These are phyloP conservation scores for Cyclocybe aegerita DNA, from an alignment of 768 basidiomycete genomes.

Conservation along the genomic window DNA sequence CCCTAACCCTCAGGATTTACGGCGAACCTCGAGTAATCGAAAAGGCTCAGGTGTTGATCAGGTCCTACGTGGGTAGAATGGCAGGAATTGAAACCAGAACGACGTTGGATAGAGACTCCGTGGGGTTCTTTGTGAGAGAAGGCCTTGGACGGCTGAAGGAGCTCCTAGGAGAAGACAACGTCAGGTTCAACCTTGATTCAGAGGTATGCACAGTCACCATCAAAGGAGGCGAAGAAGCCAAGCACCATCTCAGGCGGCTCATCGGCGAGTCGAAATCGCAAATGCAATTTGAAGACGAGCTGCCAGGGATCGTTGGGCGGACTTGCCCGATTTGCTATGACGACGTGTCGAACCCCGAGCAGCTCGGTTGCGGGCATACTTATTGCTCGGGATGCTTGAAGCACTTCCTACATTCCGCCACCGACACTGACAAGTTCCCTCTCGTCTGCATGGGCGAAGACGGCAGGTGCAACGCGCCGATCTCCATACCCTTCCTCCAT, in stretches of 20 bases:
- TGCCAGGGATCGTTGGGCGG: constrained; percentile 7
- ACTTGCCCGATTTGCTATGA: constrained; percentile 59
- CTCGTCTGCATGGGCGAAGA: constrained; percentile 63
- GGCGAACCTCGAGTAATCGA: too few species aligned
- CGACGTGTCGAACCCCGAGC: constrained; percentile 36
- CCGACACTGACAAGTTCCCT: constrained; percentile 50
- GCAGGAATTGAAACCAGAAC: too few species aligned
- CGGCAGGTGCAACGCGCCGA: constrained; percentile 48
- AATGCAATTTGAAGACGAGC: background rate
- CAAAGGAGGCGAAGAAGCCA: constrained; percentile 56
- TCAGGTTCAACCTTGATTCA: constrained; percentile 40
- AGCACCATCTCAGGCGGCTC: constrained; percentile 42
- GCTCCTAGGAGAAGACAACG: constrained; percentile 52
- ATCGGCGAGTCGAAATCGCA: constrained; percentile 36
- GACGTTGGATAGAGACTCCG: constrained; percentile 31
- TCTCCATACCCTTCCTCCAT: constrained; percentile 54
- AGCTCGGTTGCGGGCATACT: constrained; percentile 46
- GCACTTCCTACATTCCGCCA: constrained; percentile 44
- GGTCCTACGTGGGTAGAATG: too few species aligned
- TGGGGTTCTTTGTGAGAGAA: constrained; percentile 50
- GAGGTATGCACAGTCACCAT: constrained; percentile 42
- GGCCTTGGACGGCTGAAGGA: constrained; percentile 53
- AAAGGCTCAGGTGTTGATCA: too few species aligned
- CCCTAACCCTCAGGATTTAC: too few species aligned
- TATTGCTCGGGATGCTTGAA: constrained; percentile 51